phyloP scores from a whole-genome alignment of 2,329 filamentous ascomycete genomes.

The Aspergillus hortae region DNA sequence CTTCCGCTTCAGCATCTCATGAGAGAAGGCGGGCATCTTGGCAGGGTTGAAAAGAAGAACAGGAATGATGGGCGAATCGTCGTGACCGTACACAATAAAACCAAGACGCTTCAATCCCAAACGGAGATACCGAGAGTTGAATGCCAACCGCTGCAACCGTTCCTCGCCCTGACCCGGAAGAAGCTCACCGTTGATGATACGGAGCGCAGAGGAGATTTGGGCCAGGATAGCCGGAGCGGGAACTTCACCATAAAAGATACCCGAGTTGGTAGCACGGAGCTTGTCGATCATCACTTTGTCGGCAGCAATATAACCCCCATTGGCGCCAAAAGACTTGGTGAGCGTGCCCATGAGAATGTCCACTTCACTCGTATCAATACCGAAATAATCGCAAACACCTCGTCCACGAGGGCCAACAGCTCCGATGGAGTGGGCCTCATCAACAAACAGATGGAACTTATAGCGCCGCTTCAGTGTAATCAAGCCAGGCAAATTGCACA shows the following conservation, averaged over 20 bases:
- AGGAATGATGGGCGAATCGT: conserved; percentile 96
- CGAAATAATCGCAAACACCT: conserved; percentile 97
- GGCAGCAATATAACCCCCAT: conserved; percentile 90
- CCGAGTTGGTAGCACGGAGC: conserved; percentile 79
- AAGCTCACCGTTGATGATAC: conserved; percentile 84
- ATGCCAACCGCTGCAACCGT: conserved; percentile 89
- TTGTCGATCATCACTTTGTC: conserved; percentile 92
- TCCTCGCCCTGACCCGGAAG: conserved; percentile 91
- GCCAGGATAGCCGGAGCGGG: conserved; percentile 83
- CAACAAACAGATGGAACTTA: conserved; percentile 93
- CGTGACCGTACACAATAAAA: conserved; percentile 94
- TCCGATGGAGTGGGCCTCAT: conserved; percentile 94
- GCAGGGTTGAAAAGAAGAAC: conserved; percentile 95
- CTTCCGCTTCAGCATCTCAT: conserved; percentile 97
- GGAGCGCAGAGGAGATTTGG: conserved; percentile 83
- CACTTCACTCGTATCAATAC: conserved; percentile 78
- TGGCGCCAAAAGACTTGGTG: conserved; percentile 97
- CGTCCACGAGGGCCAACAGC: conserved; percentile 83
- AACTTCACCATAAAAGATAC: conserved; percentile 81
- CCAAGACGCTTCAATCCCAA: conserved; percentile 94
- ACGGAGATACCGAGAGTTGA: conserved; percentile 98
- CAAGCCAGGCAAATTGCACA: conserved; percentile 93
- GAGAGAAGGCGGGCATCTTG: conserved; percentile 97
- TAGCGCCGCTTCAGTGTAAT: conserved; percentile 87
- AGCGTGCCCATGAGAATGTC: conserved; percentile 98